Conservation (phyloP, 257 asterid species). For the Solanum infundibuliforme region DNA sequence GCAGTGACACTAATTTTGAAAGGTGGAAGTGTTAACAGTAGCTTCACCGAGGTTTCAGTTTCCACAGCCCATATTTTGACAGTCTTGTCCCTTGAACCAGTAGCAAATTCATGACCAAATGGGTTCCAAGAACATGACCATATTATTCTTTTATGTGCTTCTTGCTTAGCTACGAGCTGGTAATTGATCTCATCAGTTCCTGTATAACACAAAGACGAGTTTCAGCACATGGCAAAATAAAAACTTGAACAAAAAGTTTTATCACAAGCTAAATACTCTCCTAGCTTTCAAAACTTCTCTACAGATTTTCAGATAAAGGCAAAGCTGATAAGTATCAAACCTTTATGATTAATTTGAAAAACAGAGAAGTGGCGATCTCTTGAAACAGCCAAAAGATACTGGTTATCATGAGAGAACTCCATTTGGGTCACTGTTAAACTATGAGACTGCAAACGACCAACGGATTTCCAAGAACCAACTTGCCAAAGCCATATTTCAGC, state of each 20-base stretch:
- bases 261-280: not conserved
- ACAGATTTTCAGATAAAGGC: not conserved
- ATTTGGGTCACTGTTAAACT: conserved; percentile 84
- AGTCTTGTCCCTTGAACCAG: conserved; percentile 88
- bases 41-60: conserved; percentile 46
- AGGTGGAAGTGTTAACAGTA: conserved; percentile 45
- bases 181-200: conserved; percentile 47
- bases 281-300: not conserved
- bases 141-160: conserved; percentile 87
- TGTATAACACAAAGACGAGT: conserved; percentile 5
- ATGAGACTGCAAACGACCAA: conserved; percentile 82
- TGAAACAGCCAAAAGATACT: conserved; percentile 71
- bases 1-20: conserved; percentile 78
- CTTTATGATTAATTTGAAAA: conserved; percentile 51
- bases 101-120: conserved; percentile 69
- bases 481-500: conserved; percentile 98
- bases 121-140: conserved; percentile 99
- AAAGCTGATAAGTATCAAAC: conserved; percentile 14
- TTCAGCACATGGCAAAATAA: not conserved
- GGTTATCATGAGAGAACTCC: conserved; percentile 77
- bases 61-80: conserved; percentile 73
- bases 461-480: conserved; percentile 85
- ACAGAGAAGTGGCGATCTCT: conserved; percentile 91
- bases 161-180: conserved; percentile 53
- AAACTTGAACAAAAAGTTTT: not conserved